Evolutionary conservation across 495 filamentous ascomycete genomes (phyloP).

Genomic region (Daldinia decipiens): DNA sequence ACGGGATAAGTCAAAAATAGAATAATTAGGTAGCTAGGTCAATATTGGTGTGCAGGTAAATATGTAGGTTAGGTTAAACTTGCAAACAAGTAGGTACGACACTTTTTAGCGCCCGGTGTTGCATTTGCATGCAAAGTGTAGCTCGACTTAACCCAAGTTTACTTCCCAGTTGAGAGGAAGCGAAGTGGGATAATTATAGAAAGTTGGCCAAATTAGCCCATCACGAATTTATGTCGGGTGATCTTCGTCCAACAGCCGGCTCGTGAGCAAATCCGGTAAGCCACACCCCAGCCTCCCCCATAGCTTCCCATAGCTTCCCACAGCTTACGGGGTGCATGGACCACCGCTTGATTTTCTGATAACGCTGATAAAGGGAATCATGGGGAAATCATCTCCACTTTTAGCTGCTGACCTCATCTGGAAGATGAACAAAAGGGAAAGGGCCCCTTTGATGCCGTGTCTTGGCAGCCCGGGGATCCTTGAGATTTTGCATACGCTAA

Average conservation of each 20-base stretch:
- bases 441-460: conserved; percentile 44
- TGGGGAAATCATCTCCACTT: conserved; percentile 28
- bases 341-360: conserved; percentile 38
- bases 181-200: conserved; percentile 46
- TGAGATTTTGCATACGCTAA: conserved; percentile 44
- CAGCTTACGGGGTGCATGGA: conserved; percentile 33
- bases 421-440: conserved; percentile 48
- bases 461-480: conserved; percentile 38
- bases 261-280: conserved; percentile 36
- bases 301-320: neutral
- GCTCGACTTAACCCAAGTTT: conserved; percentile 40
- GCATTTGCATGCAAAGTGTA: conserved; percentile 35
- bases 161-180: conserved; percentile 16
- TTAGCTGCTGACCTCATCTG: conserved; percentile 35
- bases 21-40: conserved; percentile 18
- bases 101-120: conserved; percentile 40
- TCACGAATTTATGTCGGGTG: conserved; percentile 33
- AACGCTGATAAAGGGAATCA: conserved; percentile 34
- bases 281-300: conserved; percentile 26
- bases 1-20: conserved; percentile 52
- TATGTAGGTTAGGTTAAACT: conserved; percentile 29
- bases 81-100: conserved; percentile 37
- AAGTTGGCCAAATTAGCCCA: conserved; percentile 46
- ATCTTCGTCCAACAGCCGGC: conserved; percentile 34
- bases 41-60: neutral